Base-by-base conservation (phyloP, 108 stramenopile genomes). In the Chaetoceros muelleri region DNA sequence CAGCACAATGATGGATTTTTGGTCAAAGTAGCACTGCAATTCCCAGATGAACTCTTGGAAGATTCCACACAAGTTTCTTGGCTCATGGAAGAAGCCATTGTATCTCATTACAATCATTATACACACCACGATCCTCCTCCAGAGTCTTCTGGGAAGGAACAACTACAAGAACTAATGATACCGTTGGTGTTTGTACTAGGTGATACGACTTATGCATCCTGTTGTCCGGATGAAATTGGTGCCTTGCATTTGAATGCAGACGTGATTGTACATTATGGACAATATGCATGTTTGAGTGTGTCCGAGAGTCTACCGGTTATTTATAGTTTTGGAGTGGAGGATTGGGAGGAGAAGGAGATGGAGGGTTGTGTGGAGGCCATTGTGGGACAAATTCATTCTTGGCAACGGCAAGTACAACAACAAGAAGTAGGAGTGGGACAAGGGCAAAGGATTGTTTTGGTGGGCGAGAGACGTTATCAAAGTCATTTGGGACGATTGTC, bases 221-320 rank as follows among this genome's bases (percentile, higher is more conserved):
- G 95, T 64, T 96, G 95, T 75, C 94, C 95, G 18, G 96, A 97
- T 63, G 90, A 92, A 62, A 86, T 97, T 2, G 84, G 90, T 1
- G 95, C 95, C 2, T 66, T 81, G 51, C 96, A 97, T 71, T 76
- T 96, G 24, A 73, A 92, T 53, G 96, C 96, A 21, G 76, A 91
- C 61, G 67, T 92, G 10, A 62, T 97, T 30, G 73, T 96, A 3
- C 95, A 97, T 67, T 96, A 82, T 73, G 96, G 96, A 31, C 16
- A 26, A 26, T 77, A 95, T 73, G 79, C 92, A 10, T 96, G 90
- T 71, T 62, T 93, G 53, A 61, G 64, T 27, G 73, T 70, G 31
- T 78, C 55, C 48, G 75, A 68, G 19, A 54, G 48, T 28, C 49
- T 76, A 30, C 87, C 82, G 25, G 85, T 81, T 20, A 62, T 87